Conservation (phyloP, 2,329 filamentous ascomycete species). For the Thermomyces lanuginosus region DNA sequence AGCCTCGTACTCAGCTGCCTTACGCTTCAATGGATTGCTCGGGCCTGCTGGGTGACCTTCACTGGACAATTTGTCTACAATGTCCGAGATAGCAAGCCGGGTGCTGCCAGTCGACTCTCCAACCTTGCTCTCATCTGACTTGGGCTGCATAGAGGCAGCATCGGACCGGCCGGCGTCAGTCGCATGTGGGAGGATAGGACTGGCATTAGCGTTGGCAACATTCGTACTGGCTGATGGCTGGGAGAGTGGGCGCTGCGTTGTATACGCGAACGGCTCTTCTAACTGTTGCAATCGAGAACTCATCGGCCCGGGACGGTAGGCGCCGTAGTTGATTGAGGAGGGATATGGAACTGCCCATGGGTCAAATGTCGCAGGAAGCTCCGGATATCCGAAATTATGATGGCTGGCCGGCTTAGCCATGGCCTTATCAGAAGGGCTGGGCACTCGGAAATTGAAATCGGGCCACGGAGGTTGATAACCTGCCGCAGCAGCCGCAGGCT, state of each 20-base stretch:
- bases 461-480: constrained; percentile 1
- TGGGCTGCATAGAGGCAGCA: background rate
- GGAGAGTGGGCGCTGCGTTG: background rate
- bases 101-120: constrained; percentile 3
- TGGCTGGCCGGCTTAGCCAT: constrained; percentile 5
- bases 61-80: constrained; percentile 6
- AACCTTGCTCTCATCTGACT: background rate
- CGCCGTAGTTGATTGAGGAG: constrained; percentile 4
- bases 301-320: constrained; percentile 1
- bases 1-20: constrained; percentile 15
- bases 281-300: constrained; percentile 4
- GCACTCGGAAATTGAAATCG: constrained; percentile 4
- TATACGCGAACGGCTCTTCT: background rate
- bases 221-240: no score
- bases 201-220: no score
- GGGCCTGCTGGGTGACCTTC: background rate
- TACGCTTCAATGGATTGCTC: constrained; percentile 13
- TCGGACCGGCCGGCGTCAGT: background rate
- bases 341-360: constrained; percentile 1
- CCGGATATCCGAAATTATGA: constrained; percentile 1
- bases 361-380: constrained; percentile 1
- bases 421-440: constrained; percentile 7
- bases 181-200: no score
- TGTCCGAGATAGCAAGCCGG: constrained; percentile 9
- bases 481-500: background rate